Evolutionary conservation across 768 basidiomycete species (phyloP), one percentile per base, ranked within the genome.

Genomic region (Pulveroboletus sp.): DNA sequence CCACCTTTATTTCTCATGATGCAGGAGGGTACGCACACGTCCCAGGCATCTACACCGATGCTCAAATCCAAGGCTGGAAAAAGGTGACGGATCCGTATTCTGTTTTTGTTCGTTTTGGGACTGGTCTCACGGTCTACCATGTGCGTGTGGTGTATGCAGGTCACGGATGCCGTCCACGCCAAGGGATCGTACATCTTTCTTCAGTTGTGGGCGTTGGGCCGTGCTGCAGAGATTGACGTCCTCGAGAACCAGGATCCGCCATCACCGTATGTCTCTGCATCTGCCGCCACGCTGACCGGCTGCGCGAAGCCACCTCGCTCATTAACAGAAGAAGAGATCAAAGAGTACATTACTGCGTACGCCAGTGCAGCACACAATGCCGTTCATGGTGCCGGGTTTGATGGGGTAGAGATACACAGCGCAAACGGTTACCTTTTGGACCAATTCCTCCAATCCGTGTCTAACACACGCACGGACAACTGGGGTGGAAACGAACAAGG

Each of bases 401-500:
- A 77, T 49, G 77, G 75, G 2, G 64, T 78, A 47, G 75, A 74
- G 65, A 51, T 77, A 40, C 74, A 72, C 50, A 55, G 59, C 47
- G 72, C 70, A 47, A 72, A 75, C 50, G 71, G 73, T 0, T 78
- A 77, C 50, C 60, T 83, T 11, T 46, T 75, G 14, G 80, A 87
- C 57, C 82, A 87, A 60, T 86, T 87, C 70, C 50, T 82, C 10
- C 80, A 84, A 56, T 70, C 76, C 23, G 59, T 70, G n/a, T 70
- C 69, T 31, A 87, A 87, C 63, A 57, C 72, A 5, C 74, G 84
- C 14, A 79, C 75, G 7, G 85, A 88, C 60, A 67, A 74, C 38
- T 90, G 84, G 62, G 87, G 87, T 0, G 87, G 88, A 2, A 76
- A 75, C 38, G 66, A 87, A 24, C 78, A 84, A 61, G 78, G 77